These are phyloP conservation scores for Fusarium secorum DNA, from an alignment of 2,329 filamentous ascomycete species.

Conservation along the genomic window DNA sequence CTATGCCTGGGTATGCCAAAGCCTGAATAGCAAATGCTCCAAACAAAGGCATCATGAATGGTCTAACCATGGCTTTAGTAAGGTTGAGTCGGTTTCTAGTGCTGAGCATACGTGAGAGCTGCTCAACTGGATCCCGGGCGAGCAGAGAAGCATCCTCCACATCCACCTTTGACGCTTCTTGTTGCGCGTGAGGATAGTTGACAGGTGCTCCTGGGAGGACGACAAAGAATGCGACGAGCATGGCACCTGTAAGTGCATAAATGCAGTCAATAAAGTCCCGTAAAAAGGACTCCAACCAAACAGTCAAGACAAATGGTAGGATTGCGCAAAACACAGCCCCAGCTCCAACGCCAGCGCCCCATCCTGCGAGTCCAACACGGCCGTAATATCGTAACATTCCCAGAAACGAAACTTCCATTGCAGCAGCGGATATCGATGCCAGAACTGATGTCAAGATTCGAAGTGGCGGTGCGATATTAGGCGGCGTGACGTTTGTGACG, in stretches of 20 bases:
- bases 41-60: slow-evolving; percentile 43
- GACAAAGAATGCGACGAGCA: slow-evolving; percentile 42
- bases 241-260: slow-evolving; percentile 38
- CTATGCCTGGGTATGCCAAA: slow-evolving; percentile 41
- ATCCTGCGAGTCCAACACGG: slow-evolving; percentile 45
- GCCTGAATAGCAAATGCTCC: slow-evolving; percentile 36
- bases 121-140: slow-evolving; percentile 46
- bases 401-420: slow-evolving; percentile 46
- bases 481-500: slow-evolving; percentile 42
- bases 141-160: slow-evolving; percentile 44
- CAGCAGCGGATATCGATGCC: slow-evolving; percentile 42
- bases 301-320: slow-evolving; percentile 43
- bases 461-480: slow-evolving; percentile 45
- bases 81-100: slow-evolving; percentile 26
- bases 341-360: slow-evolving; percentile 47
- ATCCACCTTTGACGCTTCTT: slow-evolving; percentile 15
- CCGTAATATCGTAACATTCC: slow-evolving; percentile 44
- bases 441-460: slow-evolving; percentile 43
- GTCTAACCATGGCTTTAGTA: slow-evolving; percentile 20
- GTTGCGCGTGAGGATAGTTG: slow-evolving; percentile 31
- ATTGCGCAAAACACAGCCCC: slow-evolving; percentile 43
- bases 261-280: slow-evolving; percentile 42
- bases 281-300: slow-evolving; percentile 40
- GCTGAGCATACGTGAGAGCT: slow-evolving; percentile 23
- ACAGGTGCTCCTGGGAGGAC: slow-evolving; percentile 41